These are phyloP conservation scores for Didymella exigua DNA, from an alignment of 2,329 filamentous ascomycete species.

Conservation along the genomic window DNA sequence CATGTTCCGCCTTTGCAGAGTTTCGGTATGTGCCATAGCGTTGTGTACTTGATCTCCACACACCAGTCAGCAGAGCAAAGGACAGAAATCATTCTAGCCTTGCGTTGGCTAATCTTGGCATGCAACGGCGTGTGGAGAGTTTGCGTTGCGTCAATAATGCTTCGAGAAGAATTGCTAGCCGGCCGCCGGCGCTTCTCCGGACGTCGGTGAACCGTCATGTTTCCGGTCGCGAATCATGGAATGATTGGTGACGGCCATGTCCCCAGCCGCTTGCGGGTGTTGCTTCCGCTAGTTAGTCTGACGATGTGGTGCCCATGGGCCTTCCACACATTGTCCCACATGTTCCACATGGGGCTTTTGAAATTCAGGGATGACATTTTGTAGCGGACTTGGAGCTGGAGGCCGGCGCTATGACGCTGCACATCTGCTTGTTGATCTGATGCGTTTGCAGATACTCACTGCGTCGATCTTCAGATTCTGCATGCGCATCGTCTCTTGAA, in stretches of 20 bases:
- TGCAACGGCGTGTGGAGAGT: not conserved
- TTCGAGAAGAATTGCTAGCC: conserved; percentile 1
- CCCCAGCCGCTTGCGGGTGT: not conserved
- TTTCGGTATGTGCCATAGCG: not conserved
- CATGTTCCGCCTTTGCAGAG: not conserved
- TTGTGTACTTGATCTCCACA: conserved; percentile 4
- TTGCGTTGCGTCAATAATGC: not conserved
- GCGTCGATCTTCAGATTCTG: conserved; percentile 1
- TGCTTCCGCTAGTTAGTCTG: conserved; percentile 2
- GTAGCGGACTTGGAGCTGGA: not conserved
- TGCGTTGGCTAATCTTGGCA: conserved; percentile 1
- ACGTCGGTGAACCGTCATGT: not conserved
- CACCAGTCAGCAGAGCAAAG: not conserved
- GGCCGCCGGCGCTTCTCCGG: not conserved
- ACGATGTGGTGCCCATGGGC: conserved; percentile 10
- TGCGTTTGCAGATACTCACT: not conserved
- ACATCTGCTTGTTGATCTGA: not conserved
- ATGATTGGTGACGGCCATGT: not conserved
- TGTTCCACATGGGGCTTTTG: conserved; percentile 6
- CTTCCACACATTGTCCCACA: conserved; percentile 5
- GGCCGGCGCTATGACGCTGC: not conserved
- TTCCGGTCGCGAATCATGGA: not conserved
- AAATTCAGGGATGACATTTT: not conserved
- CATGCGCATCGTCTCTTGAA: conserved; percentile 7
- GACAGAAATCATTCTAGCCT: conserved; percentile 8